These are phyloP conservation scores for Arxiozyma slooffiae DNA, from an alignment of 1,139 yeast species.

Conservation along the genomic window DNA sequence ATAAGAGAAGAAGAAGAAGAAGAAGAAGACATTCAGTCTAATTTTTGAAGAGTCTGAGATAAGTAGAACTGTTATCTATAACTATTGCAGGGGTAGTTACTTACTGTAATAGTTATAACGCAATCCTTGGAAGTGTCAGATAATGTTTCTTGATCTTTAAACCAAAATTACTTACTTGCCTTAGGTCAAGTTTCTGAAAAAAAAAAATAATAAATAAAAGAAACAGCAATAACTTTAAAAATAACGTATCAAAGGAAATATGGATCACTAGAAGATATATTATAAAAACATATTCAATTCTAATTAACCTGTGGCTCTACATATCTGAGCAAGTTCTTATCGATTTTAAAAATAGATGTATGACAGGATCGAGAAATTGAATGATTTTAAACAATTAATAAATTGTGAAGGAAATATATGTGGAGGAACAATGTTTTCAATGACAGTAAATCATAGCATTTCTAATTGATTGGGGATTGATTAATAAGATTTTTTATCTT, in stretches of 20 bases:
- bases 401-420: constrained; percentile 12
- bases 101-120: background rate
- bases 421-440: constrained; percentile 21
- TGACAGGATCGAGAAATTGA: constrained; percentile 27
- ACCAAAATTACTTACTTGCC: constrained; percentile 25
- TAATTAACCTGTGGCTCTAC: constrained; percentile 27
- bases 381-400: constrained; percentile 14
- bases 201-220: too few species aligned
- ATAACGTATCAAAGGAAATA: constrained; percentile 27
- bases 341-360: constrained; percentile 19
- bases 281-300: constrained; percentile 21
- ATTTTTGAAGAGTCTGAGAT: background rate
- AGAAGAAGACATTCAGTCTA: too few species aligned
- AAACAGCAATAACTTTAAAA: constrained; percentile 13
- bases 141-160: constrained; percentile 14
- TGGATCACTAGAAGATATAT: constrained; percentile 26
- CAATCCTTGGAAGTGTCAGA: background rate
- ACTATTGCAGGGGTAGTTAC: background rate
- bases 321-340: constrained; percentile 27
- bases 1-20: background rate
- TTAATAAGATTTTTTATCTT: constrained; percentile 12
- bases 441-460: constrained; percentile 16
- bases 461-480: constrained; percentile 13
- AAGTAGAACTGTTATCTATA: background rate
- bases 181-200: constrained; percentile 15